Evolutionary conservation across 2,329 filamentous ascomycete genomes (phyloP).

Genomic region (Malbranchea cinnamomea): DNA sequence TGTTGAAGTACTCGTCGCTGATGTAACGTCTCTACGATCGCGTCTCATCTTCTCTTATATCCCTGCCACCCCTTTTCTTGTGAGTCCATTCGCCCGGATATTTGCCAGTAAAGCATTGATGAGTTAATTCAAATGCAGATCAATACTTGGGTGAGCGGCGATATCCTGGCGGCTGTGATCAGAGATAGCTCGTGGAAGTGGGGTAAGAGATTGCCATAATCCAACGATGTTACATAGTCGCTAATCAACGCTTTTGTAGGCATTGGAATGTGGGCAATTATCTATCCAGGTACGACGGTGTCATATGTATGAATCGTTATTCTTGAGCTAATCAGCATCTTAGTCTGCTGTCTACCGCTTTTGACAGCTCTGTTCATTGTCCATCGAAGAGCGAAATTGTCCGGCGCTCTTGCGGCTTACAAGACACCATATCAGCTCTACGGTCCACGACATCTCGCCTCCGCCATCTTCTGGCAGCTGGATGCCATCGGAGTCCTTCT

Average conservation of each 20-base stretch:
- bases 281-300: conserved; percentile 32
- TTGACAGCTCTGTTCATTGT: conserved; percentile 38
- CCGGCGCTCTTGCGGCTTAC: conserved; percentile 33
- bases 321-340: conserved; percentile 2
- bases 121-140: no score
- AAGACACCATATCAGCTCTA: conserved; percentile 30
- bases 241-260: conserved; percentile 5
- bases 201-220: conserved; percentile 29
- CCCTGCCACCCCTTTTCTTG: conserved; percentile 43
- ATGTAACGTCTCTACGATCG: conserved; percentile 47
- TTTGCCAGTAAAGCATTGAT: no score
- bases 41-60: conserved; percentile 52
- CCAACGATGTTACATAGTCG: neutral
- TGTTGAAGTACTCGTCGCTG: conserved; percentile 49
- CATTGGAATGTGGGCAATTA: conserved; percentile 49
- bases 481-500: conserved; percentile 40
- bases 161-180: conserved; percentile 39
- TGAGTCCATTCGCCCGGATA: conserved; percentile 13
- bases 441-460: conserved; percentile 22
- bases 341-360: conserved; percentile 38
- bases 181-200: conserved; percentile 40
- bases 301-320: neutral
- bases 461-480: conserved; percentile 41
- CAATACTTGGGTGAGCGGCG: conserved; percentile 50
- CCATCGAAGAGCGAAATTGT: conserved; percentile 36